Percentiles rank a stretch among this genome's conserved stretches.
These are phyloP conservation scores for Exophiala phaeomuriformis DNA, from an alignment of 2,329 filamentous ascomycete genomes.

Conservation along the genomic window DNA sequence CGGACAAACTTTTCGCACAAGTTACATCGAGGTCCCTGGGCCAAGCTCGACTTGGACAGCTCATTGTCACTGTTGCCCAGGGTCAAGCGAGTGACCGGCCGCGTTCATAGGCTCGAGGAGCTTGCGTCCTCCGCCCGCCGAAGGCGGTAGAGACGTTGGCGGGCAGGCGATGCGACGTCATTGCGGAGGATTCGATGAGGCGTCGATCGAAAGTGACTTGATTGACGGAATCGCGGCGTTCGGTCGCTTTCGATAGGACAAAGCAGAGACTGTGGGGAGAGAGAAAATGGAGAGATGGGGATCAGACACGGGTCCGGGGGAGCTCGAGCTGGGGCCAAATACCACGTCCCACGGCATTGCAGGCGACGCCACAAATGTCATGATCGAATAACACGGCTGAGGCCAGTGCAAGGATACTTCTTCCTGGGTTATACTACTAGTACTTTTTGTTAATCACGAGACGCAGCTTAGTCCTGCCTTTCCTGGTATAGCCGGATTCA, in stretches of 20 bases:
- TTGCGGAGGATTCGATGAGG: neutral
- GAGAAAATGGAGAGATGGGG: constrained; percentile 1
- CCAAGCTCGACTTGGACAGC: neutral
- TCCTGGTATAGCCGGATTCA: neutral
- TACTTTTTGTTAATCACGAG: neutral
- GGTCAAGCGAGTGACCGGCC: neutral
- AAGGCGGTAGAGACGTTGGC: neutral
- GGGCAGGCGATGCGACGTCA: constrained; percentile 10
- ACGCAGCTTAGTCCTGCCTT: neutral
- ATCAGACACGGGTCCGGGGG: neutral
- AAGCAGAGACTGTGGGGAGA: neutral
- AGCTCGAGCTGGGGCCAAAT: neutral
- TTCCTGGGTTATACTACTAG: neutral
- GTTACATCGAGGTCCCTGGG: neutral
- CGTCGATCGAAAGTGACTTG: neutral
- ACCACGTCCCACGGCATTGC: too few relatives aligned
- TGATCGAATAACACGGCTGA: too few relatives aligned
- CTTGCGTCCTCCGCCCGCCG: neutral
- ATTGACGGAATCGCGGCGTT: neutral
- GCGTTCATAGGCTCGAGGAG: neutral
- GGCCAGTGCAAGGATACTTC: neutral
- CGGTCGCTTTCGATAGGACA: neutral
- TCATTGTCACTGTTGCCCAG: neutral
- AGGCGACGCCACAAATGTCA: too few relatives aligned
- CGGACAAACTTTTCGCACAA: neutral